Evolutionary conservation across 2,329 filamentous ascomycete species (phyloP), one percentile per base, ranked within the genome.

Genomic region (Didymella pinodella): DNA sequence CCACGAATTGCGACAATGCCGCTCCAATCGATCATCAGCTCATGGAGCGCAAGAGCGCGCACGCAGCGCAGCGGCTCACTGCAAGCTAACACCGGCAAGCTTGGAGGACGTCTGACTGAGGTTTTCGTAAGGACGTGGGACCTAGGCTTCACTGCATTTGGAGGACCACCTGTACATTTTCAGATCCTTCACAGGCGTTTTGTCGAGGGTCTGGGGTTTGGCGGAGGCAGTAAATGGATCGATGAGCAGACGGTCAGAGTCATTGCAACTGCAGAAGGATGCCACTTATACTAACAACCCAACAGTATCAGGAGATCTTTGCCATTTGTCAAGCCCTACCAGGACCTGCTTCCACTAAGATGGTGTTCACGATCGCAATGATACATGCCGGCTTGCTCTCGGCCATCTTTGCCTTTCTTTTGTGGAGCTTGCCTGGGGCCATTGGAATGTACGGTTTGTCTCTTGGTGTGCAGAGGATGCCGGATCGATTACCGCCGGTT

Each of bases 381-480:
- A 83, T 91, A 10, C 87, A 86, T 59, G 83, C 83, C 11, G 88
- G 88, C 0, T 78, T 88, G 4, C 53, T 84, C 2, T 77, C 83
- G 0, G 89, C 87, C 0, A 7, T 90, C 1, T 63, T 89, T 1
- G 82, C 80, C 0, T 89, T 92, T 62, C 61, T 88, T 0, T 69
- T 90, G 0, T 92, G 89, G 88, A 85, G 86, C 72, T 77, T 92
- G 0, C 90, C 90, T 0, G 89, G 88, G 1, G 90, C 88, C 0
- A 66, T 91, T 4, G 89, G 85, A 25, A 91, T 91, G 88, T 91
- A 85, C 60, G 87, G 79, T 0, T 80, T 92, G 0, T 84, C 87
- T 0, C 73, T 91, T 0, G 89, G 89, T 1, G 83, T 92, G 2
- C 83, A 85, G 32, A 83, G 79, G 32, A 85, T 92, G 26, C 78